These are phyloP conservation scores for Arabis alpina DNA, from an alignment of 345 rosid species.

Conservation along the genomic window DNA sequence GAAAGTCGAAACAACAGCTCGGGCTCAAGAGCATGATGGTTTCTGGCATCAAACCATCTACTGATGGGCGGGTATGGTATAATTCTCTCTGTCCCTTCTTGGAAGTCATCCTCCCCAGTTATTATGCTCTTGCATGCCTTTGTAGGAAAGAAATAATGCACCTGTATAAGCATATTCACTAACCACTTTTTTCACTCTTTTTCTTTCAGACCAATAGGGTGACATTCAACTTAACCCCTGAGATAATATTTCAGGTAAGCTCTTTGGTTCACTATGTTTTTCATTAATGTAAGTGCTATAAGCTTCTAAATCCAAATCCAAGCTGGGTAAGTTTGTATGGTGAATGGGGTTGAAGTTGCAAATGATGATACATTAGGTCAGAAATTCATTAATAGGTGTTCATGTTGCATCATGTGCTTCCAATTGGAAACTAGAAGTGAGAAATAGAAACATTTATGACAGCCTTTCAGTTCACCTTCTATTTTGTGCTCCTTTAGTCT, in stretches of 20 bases:
- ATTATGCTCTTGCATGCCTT: constrained; percentile 1
- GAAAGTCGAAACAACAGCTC: constrained; percentile 70
- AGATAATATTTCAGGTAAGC: constrained; percentile 83
- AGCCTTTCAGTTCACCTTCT: constrained; percentile 12
- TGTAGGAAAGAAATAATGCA: constrained; percentile 6
- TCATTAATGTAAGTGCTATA: constrained; percentile 13
- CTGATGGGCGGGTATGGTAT: constrained; percentile 83
- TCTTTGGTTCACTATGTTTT: constrained; percentile 24
- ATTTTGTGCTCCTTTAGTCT: not conserved
- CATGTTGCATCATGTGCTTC: constrained; percentile 23
- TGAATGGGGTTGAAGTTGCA: constrained; percentile 13
- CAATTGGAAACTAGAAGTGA: constrained; percentile 5
- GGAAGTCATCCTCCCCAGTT: constrained; percentile 2
- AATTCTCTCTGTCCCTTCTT: constrained; percentile 26
- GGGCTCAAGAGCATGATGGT: constrained; percentile 93
- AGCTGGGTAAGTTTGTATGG: constrained; percentile 8
- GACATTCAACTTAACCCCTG: constrained; percentile 84
- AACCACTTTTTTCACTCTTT: constrained; percentile 8
- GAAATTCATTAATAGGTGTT: constrained; percentile 5
- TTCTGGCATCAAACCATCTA: constrained; percentile 73
- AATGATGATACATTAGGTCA: constrained; percentile 2
- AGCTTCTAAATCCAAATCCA: constrained; percentile 24
- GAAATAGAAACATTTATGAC: not conserved
- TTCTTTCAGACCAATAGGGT: constrained; percentile 85
- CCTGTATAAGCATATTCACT: constrained; percentile 6